Evolutionary conservation across 192 early-diverging fungal genomes (phyloP), one percentile per base, ranked within the genome.

Genomic region (Powellomyces hirtus): DNA sequence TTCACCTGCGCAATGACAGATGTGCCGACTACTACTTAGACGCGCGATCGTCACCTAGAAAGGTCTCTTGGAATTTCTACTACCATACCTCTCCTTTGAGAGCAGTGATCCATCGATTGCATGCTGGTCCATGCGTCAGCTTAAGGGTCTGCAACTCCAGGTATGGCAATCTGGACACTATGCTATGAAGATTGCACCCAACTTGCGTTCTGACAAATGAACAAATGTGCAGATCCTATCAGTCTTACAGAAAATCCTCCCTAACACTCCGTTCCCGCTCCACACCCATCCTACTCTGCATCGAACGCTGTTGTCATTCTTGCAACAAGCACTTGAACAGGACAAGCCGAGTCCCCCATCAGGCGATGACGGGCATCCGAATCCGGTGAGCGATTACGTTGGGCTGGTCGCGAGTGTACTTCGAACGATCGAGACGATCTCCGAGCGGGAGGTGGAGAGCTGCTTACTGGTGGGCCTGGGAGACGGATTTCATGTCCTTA

Each of bases 141-240:
- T 80, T 24, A 63, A 71, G 20, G 72, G 59, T 20, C 35, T 77
- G 10, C 78, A 80, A 30, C 62, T 77, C 20, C 69, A 77, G 66
- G 67, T 70, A 70, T 16, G 5, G n/a, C n/a, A n/a, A n/a, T n/a
- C n/a, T n/a, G n/a, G 26, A 7, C 29, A 37, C 38, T 59, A 13
- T 57, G 29, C 30, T 72, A 30, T 24, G n/a, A 6, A 5, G n/a
- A 2, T 49, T 2, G 46, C 46, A 49, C 14, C 5, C 3, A 49
- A 24, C 4, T 24, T 49, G 46, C 46, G n/a, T 6, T 24, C 14
- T 14, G n/a, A 16, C 5, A 16, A 49, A 34, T 24, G 11, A n/a
- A 30, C 34, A 6, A 11, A 30, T 27, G 7, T n/a, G 35, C 36
- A 81, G 72, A 52, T 52, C 37, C 36, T 78, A 5, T 57, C 59